Percentiles rank a stretch among this genome's conserved stretches.
Evolutionary conservation across 805 yeast genomes (phyloP).

Genomic region (Saccharomyces eubayanus): DNA sequence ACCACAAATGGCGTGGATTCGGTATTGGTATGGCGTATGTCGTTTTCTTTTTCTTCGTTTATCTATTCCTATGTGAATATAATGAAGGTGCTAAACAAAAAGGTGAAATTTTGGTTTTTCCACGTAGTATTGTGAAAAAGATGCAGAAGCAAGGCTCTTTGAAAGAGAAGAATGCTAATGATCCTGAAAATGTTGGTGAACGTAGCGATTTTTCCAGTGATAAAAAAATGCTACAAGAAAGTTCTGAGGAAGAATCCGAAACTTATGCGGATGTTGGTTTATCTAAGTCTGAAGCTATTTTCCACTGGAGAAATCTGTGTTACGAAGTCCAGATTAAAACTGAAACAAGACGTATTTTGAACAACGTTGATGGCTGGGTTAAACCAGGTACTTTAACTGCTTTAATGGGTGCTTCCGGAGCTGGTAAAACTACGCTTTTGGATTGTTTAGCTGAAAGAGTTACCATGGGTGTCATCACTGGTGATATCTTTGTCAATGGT

Average conservation of each 20-base stretch:
- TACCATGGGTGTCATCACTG: conserved; percentile 61
- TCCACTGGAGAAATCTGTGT: conserved; percentile 72
- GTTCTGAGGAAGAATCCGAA: conserved; percentile 9
- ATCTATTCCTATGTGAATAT: conserved; percentile 42
- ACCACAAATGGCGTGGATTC: conserved; percentile 51
- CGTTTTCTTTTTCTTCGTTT: conserved; percentile 42
- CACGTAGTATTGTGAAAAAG: conserved; percentile 38
- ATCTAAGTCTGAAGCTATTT: conserved; percentile 39
- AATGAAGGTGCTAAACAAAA: conserved; percentile 48
- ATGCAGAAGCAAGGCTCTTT: conserved; percentile 33
- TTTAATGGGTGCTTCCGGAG: conserved; percentile 70
- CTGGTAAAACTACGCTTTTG: conserved; percentile 69
- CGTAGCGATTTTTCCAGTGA: neutral
- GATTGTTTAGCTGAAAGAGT: conserved; percentile 66
- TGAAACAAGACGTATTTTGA: conserved; percentile 52
- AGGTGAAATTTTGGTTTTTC: conserved; percentile 56
- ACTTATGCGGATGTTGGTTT: conserved; percentile 24
- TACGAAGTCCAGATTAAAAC: conserved; percentile 58
- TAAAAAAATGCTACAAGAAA: neutral
- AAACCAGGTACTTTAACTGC: conserved; percentile 79
- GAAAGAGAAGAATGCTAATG: neutral
- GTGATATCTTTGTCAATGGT: conserved; percentile 62
- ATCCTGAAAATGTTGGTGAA: neutral
- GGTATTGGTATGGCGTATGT: conserved; percentile 50
- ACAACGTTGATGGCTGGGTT: conserved; percentile 72